Evolutionary conservation across 2,329 filamentous ascomycete species (phyloP).

Genomic region (Botrytis sinoallii): DNA sequence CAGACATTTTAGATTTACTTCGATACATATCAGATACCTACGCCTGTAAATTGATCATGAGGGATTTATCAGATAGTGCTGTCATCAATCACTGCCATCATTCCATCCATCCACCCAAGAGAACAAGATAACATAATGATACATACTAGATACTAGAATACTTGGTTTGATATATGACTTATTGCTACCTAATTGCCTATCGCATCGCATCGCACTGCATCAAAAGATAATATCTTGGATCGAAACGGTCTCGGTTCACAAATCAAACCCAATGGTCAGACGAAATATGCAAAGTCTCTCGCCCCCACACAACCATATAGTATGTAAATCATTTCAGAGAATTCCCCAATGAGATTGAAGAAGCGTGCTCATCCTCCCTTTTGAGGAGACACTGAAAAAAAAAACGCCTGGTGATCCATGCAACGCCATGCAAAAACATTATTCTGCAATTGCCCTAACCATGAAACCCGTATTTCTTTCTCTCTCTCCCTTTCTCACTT

Average conservation of each 20-base stretch:
- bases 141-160: background rate
- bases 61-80: background rate
- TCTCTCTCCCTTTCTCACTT: constrained; percentile 35
- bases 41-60: too few species aligned
- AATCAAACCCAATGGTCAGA: constrained; percentile 13
- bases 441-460: constrained; percentile 13
- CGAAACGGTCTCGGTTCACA: background rate
- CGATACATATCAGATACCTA: too few species aligned
- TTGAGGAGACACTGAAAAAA: background rate
- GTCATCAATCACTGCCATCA: background rate
- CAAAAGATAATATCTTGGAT: background rate
- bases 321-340: constrained; percentile 15
- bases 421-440: constrained; percentile 19
- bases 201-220: background rate
- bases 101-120: background rate
- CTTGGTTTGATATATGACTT: background rate
- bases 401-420: constrained; percentile 20
- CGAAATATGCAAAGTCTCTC: constrained; percentile 5
- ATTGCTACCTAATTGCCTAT: constrained; percentile 4
- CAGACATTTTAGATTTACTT: too few species aligned
- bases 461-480: constrained; percentile 29
- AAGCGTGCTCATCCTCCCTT: constrained; percentile 5
- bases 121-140: background rate
- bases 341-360: constrained; percentile 11
- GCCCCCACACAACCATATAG: background rate